Percentiles rank a stretch among this genome's conserved stretches.
Evolutionary conservation across 1,284 basidiomycete species (phyloP).

Genomic region (Pisolithus thermaeus): DNA sequence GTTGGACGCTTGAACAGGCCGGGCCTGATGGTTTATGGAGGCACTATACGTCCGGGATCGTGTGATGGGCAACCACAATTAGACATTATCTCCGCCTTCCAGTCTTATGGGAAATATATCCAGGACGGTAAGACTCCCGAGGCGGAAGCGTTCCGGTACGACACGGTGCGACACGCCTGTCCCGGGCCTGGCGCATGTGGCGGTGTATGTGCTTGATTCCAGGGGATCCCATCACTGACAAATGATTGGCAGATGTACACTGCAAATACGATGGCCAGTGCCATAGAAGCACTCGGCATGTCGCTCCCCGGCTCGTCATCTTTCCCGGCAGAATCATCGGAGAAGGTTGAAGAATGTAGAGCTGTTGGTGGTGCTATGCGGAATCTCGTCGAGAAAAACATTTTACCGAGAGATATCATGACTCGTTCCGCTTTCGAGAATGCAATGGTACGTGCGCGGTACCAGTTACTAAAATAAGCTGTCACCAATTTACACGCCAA

Average conservation of each 20-base stretch:
- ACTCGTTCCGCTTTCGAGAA: slow-evolving; percentile 94
- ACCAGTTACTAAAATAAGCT: slow-evolving; percentile 5
- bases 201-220: slow-evolving; percentile 54
- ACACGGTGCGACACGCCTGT: slow-evolving; percentile 87
- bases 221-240: slow-evolving; percentile 16
- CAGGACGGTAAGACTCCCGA: slow-evolving; percentile 80
- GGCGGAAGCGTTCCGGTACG: slow-evolving; percentile 78
- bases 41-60: slow-evolving; percentile 86
- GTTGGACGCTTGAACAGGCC: slow-evolving; percentile 93
- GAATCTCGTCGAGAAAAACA: slow-evolving; percentile 85
- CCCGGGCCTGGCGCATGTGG: slow-evolving; percentile 96
- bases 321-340: slow-evolving; percentile 87
- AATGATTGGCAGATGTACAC: slow-evolving; percentile 74
- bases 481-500: slow-evolving; percentile 9
- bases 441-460: slow-evolving; percentile 65
- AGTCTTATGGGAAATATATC: slow-evolving; percentile 89
- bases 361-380: slow-evolving; percentile 77
- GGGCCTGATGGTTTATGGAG: slow-evolving; percentile 95
- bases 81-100: slow-evolving; percentile 94
- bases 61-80: slow-evolving; percentile 78
- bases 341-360: slow-evolving; percentile 83
- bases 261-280: slow-evolving; percentile 94
- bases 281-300: slow-evolving; percentile 91
- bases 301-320: slow-evolving; percentile 94
- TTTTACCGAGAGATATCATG: slow-evolving; percentile 94